These are phyloP conservation scores for Backusella tarrabulga DNA, from an alignment of 192 early-diverging fungal species.

Conservation along the genomic window DNA sequence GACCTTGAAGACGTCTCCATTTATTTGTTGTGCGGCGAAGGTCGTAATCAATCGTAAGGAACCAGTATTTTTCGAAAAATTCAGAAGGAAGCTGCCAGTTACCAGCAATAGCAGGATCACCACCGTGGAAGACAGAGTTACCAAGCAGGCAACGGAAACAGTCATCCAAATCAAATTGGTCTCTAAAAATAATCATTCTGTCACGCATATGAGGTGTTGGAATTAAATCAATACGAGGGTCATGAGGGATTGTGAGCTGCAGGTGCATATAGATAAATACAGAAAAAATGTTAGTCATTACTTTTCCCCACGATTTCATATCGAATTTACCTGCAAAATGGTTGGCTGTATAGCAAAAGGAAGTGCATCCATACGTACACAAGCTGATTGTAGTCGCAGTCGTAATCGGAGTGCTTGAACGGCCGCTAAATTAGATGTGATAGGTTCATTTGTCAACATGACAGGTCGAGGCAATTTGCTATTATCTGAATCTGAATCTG, in stretches of 20 bases:
- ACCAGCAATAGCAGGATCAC: conserved; percentile 28
- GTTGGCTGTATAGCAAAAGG: conserved; percentile 25
- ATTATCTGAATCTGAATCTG: not conserved
- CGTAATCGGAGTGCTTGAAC: conserved; percentile 28
- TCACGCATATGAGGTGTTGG: conserved; percentile 38
- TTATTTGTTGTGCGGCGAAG: conserved; percentile 14
- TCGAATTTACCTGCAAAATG: conserved; percentile 26
- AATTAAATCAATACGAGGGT: conserved; percentile 39
- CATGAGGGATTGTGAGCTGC: conserved; percentile 37
- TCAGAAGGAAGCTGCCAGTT: conserved; percentile 36
- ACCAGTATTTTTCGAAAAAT: conserved; percentile 40
- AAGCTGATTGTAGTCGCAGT: conserved; percentile 20
- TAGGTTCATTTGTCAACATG: conserved; percentile 9
- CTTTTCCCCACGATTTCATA: conserved; percentile 1
- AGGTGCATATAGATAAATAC: not conserved
- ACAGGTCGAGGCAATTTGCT: conserved; percentile 5
- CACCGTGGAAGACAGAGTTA: conserved; percentile 32
- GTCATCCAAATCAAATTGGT: conserved; percentile 39
- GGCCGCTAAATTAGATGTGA: conserved; percentile 28
- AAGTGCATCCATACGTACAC: conserved; percentile 13
- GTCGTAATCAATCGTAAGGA: conserved; percentile 29
- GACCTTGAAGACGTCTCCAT: conserved; percentile 8
- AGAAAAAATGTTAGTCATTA: conserved; percentile 5
- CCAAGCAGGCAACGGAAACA: conserved; percentile 30
- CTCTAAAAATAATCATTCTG: conserved; percentile 42